phyloP scores from a whole-genome alignment of 345 rosid species.

The Eucalyptus viminalis region DNA sequence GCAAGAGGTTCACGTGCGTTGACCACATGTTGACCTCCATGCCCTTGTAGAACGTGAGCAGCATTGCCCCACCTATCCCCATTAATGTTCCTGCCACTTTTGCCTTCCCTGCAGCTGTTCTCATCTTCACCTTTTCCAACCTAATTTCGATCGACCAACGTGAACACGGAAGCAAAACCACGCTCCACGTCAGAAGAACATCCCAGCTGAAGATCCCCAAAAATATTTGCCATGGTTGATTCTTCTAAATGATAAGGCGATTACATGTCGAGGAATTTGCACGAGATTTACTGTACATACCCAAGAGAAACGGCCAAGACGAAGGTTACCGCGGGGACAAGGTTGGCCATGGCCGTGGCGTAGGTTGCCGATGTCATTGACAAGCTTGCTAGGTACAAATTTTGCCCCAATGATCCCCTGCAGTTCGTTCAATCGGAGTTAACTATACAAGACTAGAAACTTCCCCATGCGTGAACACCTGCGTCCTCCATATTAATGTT shows the following conservation, averaged over 20 bases:
- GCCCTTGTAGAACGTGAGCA: slow-evolving; percentile 86
- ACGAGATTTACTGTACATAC: not conserved
- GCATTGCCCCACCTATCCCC: slow-evolving; percentile 80
- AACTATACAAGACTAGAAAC: not conserved
- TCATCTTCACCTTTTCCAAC: slow-evolving; percentile 52
- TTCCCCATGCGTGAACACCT: not conserved
- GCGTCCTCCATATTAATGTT: not conserved
- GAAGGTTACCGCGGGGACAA: not conserved
- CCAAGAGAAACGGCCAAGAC: not conserved
- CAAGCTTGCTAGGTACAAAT: not conserved
- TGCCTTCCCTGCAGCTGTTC: slow-evolving; percentile 45
- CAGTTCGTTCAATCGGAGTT: not conserved
- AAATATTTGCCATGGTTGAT: not conserved
- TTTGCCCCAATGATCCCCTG: not conserved
- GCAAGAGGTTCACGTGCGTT: not conserved
- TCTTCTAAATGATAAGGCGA: not conserved
- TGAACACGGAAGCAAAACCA: not conserved
- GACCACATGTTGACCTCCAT: not conserved
- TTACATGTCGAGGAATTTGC: not conserved
- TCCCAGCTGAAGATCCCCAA: not conserved
- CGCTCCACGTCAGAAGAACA: not conserved
- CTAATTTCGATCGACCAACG: slow-evolving; percentile 5
- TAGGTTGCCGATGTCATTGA: not conserved
- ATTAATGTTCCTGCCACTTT: slow-evolving; percentile 64
- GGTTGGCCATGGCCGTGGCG: not conserved